These are phyloP conservation scores for Phytophthora cajani DNA, from an alignment of 352 stramenopile genomes.

Conservation along the genomic window DNA sequence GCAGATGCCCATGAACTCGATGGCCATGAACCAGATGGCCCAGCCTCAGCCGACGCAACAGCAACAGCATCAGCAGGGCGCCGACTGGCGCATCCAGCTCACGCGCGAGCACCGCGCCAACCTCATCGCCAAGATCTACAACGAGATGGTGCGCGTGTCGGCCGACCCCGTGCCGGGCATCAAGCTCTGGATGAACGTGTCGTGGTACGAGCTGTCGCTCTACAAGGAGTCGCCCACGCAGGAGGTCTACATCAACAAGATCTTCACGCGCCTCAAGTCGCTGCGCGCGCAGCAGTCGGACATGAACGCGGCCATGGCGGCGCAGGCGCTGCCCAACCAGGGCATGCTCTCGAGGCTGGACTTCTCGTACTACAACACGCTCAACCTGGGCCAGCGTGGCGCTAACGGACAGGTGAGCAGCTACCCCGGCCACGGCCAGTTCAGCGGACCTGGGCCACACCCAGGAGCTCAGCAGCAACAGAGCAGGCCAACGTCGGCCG, in stretches of 20 bases:
- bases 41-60: slow-evolving; percentile 9
- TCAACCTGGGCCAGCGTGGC: slow-evolving; percentile 53
- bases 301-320: slow-evolving; percentile 72
- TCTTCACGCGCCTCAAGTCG: slow-evolving; percentile 86
- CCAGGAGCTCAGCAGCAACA: slow-evolving; percentile 31
- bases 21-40: slow-evolving; percentile 41
- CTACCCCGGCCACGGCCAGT: slow-evolving; percentile 56
- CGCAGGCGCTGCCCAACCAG: slow-evolving; percentile 69
- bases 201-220: slow-evolving; percentile 87
- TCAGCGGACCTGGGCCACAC: slow-evolving; percentile 29
- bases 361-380: slow-evolving; percentile 84
- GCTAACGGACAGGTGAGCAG: slow-evolving; percentile 35
- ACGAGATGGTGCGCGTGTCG: slow-evolving; percentile 86
- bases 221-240: slow-evolving; percentile 89
- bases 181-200: slow-evolving; percentile 90
- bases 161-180: slow-evolving; percentile 80
- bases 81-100: slow-evolving; percentile 81
- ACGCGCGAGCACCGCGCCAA: slow-evolving; percentile 83
- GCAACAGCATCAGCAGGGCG: slow-evolving; percentile 30
- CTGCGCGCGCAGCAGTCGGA: slow-evolving; percentile 77
- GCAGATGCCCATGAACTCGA: slow-evolving; percentile 30
- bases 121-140: slow-evolving; percentile 89
- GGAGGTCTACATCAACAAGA: slow-evolving; percentile 91
- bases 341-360: slow-evolving; percentile 81
- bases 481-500: slow-evolving; percentile 18